Evolutionary conservation across 352 stramenopile genomes (phyloP).

Genomic region (Pythium periplocum): DNA sequence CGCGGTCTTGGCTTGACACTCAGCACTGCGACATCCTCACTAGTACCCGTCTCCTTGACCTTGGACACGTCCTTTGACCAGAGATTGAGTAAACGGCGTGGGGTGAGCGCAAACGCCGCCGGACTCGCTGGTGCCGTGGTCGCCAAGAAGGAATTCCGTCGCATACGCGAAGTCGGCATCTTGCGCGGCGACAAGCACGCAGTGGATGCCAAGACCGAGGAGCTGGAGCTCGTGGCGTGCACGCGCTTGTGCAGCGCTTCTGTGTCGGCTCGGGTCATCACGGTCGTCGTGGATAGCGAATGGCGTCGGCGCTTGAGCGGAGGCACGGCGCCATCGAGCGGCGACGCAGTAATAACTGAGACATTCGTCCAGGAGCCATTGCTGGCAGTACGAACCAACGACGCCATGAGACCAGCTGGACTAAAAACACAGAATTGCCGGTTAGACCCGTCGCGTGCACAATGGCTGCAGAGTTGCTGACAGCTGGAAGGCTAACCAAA

Average conservation of each 20-base stretch:
- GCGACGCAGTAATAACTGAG: too few species aligned
- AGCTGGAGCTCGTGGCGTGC: background rate
- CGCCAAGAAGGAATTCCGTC: background rate
- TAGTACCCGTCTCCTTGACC: too few species aligned
- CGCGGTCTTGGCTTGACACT: background rate
- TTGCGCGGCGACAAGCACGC: background rate
- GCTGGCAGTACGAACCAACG: too few species aligned
- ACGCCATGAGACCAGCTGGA: too few species aligned
- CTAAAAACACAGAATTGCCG: too few species aligned
- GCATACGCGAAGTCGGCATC: background rate
- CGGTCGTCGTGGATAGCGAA: constrained; percentile 19
- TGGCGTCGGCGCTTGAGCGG: constrained; percentile 10
- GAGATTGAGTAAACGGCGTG: background rate
- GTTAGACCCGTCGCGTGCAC: too few species aligned
- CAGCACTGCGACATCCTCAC: background rate
- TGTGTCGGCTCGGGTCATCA: constrained; percentile 6
- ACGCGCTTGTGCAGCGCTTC: constrained; percentile 1
- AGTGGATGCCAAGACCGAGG: background rate
- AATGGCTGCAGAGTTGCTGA: too few species aligned
- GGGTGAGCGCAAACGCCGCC: background rate
- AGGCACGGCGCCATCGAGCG: background rate
- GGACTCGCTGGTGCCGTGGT: background rate
- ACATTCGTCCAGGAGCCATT: too few species aligned
- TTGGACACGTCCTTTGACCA: too few species aligned
- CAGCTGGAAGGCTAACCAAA: too few species aligned